Evolutionary conservation across 1,284 basidiomycete species (phyloP), one percentile per base, ranked within the genome.

Genomic region (Anthracocystis setariae): DNA sequence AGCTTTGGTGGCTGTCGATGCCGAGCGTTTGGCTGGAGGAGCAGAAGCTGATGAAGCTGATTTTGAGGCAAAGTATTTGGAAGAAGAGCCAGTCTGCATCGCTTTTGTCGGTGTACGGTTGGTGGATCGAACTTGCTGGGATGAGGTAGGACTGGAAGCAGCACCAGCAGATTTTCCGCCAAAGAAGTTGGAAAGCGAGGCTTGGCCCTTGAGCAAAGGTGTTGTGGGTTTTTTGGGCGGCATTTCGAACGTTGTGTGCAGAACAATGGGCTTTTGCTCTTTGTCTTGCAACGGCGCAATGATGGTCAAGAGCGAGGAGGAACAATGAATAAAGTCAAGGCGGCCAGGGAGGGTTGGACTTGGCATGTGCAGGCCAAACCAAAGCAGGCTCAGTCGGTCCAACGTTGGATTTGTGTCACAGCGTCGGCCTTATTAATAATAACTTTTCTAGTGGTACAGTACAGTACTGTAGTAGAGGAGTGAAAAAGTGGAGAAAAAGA

Each of bases 151-250:
- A 33, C 67, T 73, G 10, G 61, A 57, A 29, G 27, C 54, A 12
- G 58, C 42, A 15, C 46, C 45, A 20, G 29, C 29, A 12, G 29
- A 7, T 29, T 57, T 56, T 29, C 65, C 60, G 27, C 66, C 63
- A 29, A 77, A 77, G 49, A 76, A 77, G 63, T 49, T 64, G 29
- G 70, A 59, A 3, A 77, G 66, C 2, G 73, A 75, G 9, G 65
- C 60, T 37, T 77, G 75, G 8, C 75, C 73, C 55, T 73, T 73
- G 12, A 59, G 69, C 40, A 72, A 46, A 0, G 55, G 54, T 13
- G 58, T 57, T 15, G 67, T 35, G 9, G 62, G 42, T 48, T 66
- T 72, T 37, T 60, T 72, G 21, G 63, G 63, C 27, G 68, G 62
- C 68, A 63, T 69, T 18, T 17, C 32, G 42, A 20, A 24, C 18